Evolutionary conservation across 768 basidiomycete species (phyloP).

Genomic region (Hydnomerulius pinastri): DNA sequence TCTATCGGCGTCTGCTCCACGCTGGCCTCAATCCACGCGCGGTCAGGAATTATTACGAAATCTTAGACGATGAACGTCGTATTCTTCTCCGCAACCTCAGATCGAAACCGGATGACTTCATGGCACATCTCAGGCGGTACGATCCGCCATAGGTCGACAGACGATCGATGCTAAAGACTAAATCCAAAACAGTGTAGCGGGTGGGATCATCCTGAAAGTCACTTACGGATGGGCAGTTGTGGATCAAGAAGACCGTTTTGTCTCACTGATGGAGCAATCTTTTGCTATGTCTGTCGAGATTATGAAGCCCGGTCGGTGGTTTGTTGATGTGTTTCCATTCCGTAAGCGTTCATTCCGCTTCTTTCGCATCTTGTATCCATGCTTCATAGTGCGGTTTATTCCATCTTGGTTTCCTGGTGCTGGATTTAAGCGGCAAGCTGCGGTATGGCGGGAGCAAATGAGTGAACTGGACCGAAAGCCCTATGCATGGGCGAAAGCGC

Average conservation of each 20-base stretch:
- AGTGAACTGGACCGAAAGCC: slow-evolving; percentile 46
- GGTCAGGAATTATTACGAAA: slow-evolving; percentile 34
- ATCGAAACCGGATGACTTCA: slow-evolving; percentile 32
- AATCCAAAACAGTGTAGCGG: slow-evolving; percentile 11
- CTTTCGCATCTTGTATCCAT: slow-evolving; percentile 42
- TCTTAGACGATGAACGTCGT: slow-evolving; percentile 38
- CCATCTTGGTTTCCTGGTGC: slow-evolving; percentile 33
- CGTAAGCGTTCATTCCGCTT: slow-evolving; percentile 33
- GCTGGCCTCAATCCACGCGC: slow-evolving; percentile 37
- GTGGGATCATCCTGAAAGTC: slow-evolving; percentile 37
- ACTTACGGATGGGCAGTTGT: slow-evolving; percentile 43
- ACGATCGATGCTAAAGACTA: neutral
- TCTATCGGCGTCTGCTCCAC: slow-evolving; percentile 43
- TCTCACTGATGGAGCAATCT: slow-evolving; percentile 32
- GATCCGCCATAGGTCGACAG: neutral
- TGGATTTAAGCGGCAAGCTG: slow-evolving; percentile 30
- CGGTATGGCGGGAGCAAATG: slow-evolving; percentile 27
- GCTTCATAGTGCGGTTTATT: slow-evolving; percentile 19
- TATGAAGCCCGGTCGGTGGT: slow-evolving; percentile 34
- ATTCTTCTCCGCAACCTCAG: slow-evolving; percentile 37
- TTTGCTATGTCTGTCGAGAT: slow-evolving; percentile 25
- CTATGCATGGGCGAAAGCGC: slow-evolving; percentile 40
- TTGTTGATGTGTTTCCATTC: slow-evolving; percentile 41
- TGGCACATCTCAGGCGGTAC: slow-evolving; percentile 42
- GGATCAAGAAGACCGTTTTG: slow-evolving; percentile 36